Base-by-base conservation (phyloP, 176 grass and related monocot genomes). In the Luzula sylvatica region DNA sequence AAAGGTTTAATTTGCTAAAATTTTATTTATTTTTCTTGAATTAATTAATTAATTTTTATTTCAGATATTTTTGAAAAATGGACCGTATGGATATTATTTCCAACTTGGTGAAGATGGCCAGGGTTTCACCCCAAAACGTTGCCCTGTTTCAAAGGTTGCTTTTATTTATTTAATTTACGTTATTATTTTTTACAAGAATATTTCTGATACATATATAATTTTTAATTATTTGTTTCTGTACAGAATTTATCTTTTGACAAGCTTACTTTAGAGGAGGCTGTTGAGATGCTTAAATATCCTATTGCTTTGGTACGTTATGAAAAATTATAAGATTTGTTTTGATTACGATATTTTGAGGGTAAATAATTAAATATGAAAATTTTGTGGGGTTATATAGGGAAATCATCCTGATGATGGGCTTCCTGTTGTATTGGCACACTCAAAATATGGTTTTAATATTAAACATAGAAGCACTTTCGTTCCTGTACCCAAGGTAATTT, bases 201-300 rank as follows among this genome's bases (percentile, higher is more conserved):
- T 9, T 23, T 53, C 28, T 67, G 30, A 54, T 40, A 29, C 23
- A 42, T 43, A n/a, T n/a, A 15, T 42, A 26, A 30, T 22, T 27
- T 54, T 67, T 22, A 22, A 51, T 19, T 19, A 51, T 51, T 19
- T 14, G 46, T 51, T 7, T 51, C 20, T 53, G 17, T 54, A 67
- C 71, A 96, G 90, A 56, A 78, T 30, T 85, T 88, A 71, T 72
- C 78, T 79, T 7, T 79, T 32, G 42, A 52, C 25, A 69, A 63
- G 42, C 11, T 96, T 62, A 86, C 84, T 68, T 46, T 96, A 15
- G 71, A 96, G 67, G 54, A 82, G 70, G 84, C 90, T 67, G 11
- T 96, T 59, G 84, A 96, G 32, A 38, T 96, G 27, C 57, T 96
- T 61, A 81, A 79, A 58, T 96, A 96, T 82, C 90, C 90, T 7